Evolutionary conservation across 345 rosid species (phyloP).

Genomic region (Eucalyptus coolabah): DNA sequence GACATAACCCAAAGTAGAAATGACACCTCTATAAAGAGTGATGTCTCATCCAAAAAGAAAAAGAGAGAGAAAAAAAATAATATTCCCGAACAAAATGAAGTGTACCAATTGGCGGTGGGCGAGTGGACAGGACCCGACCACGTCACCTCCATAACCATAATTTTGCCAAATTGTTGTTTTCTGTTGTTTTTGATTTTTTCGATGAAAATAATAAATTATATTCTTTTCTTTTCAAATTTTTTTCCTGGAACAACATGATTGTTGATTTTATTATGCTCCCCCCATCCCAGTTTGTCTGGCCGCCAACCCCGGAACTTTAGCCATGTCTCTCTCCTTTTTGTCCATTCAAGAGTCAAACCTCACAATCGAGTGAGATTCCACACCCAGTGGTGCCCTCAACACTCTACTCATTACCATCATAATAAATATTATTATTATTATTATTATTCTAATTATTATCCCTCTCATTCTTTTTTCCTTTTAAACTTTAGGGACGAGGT

Average conservation of each 20-base stretch:
- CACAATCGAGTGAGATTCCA: background rate
- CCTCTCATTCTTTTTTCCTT: no score
- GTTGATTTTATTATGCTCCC: background rate
- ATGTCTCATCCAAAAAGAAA: background rate
- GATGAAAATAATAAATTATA: no score
- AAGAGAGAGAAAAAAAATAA: background rate
- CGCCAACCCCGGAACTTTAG: background rate
- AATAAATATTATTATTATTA: background rate
- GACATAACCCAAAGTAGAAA: background rate
- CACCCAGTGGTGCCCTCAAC: background rate
- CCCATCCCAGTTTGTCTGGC: background rate
- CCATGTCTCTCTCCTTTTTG: background rate
- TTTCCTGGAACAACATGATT: background rate
- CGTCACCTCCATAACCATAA: background rate
- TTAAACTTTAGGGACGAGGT: fast-evolving
- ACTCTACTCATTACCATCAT: background rate
- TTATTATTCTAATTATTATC: background rate
- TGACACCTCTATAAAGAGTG: background rate
- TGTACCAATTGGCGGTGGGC: background rate
- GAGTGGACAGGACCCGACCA: slow-evolving; percentile 7
- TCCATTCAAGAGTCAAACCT: background rate
- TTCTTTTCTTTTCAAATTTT: background rate
- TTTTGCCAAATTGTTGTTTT: background rate
- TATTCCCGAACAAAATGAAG: background rate
- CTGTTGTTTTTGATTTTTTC: background rate